Percentiles rank a stretch among this genome's conserved stretches.
Evolutionary conservation across 192 early-diverging fungal species (phyloP).

Genomic region (Coemansia sp.): DNA sequence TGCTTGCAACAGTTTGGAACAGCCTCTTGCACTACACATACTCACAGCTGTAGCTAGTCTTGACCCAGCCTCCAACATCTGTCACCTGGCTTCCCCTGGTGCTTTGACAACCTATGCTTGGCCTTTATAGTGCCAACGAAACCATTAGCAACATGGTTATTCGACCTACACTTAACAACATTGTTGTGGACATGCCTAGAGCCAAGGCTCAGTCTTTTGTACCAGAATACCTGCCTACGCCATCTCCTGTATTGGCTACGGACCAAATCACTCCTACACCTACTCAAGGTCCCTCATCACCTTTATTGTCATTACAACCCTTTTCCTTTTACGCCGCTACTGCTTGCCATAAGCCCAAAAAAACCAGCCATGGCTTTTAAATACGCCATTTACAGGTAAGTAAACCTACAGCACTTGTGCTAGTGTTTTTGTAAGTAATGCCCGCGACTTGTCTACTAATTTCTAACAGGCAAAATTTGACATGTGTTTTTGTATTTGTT

Average conservation of each 20-base stretch:
- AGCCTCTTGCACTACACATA: too few relatives aligned
- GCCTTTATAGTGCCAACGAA: not conserved
- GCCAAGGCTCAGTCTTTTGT: too few relatives aligned
- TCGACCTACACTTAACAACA: not conserved
- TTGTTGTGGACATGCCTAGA: too few relatives aligned
- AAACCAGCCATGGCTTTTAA: not conserved
- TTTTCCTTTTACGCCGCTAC: not conserved
- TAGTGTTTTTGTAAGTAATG: not conserved
- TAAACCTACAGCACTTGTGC: too few relatives aligned
- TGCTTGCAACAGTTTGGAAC: too few relatives aligned
- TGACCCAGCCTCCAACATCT: too few relatives aligned
- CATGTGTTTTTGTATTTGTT: too few relatives aligned
- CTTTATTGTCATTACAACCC: not conserved
- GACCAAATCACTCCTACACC: not conserved
- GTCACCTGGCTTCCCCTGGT: too few relatives aligned
- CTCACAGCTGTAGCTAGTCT: too few relatives aligned
- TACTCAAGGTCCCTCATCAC: not conserved
- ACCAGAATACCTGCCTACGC: not conserved
- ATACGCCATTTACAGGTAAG: not conserved
- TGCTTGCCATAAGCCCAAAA: not conserved
- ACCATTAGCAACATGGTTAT: not conserved
- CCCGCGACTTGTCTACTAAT: too few relatives aligned
- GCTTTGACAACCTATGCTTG: not conserved
- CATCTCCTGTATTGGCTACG: not conserved
- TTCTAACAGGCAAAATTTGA: too few relatives aligned